Evolutionary conservation across 2,329 filamentous ascomycete genomes (phyloP), one percentile per base, ranked within the genome.

Genomic region (Aspergillus fischeri): DNA sequence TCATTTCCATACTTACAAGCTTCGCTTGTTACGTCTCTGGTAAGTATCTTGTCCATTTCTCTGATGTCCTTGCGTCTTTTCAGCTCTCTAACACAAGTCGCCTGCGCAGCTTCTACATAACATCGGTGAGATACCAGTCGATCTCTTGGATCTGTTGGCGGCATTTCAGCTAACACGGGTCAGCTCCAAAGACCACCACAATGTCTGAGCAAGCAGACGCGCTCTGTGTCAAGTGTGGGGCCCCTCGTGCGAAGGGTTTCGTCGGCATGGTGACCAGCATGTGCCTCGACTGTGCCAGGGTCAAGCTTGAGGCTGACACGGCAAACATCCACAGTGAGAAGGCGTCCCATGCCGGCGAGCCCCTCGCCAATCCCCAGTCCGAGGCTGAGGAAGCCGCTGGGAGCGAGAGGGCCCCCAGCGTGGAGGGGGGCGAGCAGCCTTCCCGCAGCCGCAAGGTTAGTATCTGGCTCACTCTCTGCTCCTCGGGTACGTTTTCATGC

Each of bases 211-310:
- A 42, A 21, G 32, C 32, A 38, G n/a, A 17, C 11, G 21, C 20
- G 28, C 4, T n/a, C 45, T 54, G 52, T 48, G 42, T 49, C 38
- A 44, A 48, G 14, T 57, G 55, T 44, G 45, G 25, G 32, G 51
- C 27, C 28, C 47, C 27, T 14, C 11, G 25, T 17, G n/a, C 17
- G 32, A 32, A 47, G n/a, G 54, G 54, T 28, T 38, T 29, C n/a
- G 11, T 56, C 24, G 54, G 49, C 35, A 35, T 45, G 17, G 41
- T 47, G 32, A 47, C 28, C 14, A 28, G 20, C 32, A 56, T 47
- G 49, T 56, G 49, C 29, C 14, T 48, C 24, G 21, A 25, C 17
- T 56, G 54, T 44, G 47, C 47, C 4, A 50, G 49, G 20, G 27
- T 42, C 25, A 44, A 32, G 8, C 41, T 47, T 11, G 44, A 25